Evolutionary conservation across 2,329 filamentous ascomycete genomes (phyloP).

Genomic region (Talaromyces amestolkiae): DNA sequence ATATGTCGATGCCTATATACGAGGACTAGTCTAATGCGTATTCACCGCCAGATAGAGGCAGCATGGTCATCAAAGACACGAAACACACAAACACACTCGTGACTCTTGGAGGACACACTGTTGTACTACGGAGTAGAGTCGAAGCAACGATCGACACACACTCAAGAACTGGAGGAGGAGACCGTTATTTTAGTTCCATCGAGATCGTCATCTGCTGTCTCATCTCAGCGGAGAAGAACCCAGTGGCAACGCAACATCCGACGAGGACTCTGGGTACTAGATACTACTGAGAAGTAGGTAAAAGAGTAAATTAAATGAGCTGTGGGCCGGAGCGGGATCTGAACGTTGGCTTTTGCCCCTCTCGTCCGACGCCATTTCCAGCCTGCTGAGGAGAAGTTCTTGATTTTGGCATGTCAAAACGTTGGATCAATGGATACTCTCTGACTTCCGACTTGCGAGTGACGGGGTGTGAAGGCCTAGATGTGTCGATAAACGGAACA

Average conservation of each 20-base stretch:
- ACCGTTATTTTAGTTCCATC: neutral
- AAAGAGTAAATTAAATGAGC: neutral
- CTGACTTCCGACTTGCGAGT: too few species aligned
- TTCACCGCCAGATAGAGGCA: slow-evolving; percentile 3
- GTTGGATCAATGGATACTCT: neutral
- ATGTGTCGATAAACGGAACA: neutral
- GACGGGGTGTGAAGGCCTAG: neutral
- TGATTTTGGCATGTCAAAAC: neutral
- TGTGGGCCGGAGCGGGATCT: slow-evolving; percentile 1
- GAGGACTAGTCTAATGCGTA: neutral
- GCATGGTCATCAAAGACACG: neutral
- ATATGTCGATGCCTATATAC: neutral
- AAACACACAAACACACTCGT: neutral
- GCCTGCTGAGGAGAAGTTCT: neutral
- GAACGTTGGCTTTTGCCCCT: neutral
- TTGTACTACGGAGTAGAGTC: too few species aligned
- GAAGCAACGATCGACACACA: neutral
- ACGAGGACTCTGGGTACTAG: too few species aligned
- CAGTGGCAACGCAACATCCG: too few species aligned
- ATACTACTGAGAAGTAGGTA: too few species aligned
- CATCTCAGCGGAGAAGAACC: neutral
- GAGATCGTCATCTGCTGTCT: neutral
- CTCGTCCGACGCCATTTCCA: neutral
- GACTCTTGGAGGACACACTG: neutral
- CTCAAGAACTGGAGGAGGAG: slow-evolving; percentile 5